Evolutionary conservation across 352 stramenopile species (phyloP).

Genomic region (Phytophthora ohioensis): DNA sequence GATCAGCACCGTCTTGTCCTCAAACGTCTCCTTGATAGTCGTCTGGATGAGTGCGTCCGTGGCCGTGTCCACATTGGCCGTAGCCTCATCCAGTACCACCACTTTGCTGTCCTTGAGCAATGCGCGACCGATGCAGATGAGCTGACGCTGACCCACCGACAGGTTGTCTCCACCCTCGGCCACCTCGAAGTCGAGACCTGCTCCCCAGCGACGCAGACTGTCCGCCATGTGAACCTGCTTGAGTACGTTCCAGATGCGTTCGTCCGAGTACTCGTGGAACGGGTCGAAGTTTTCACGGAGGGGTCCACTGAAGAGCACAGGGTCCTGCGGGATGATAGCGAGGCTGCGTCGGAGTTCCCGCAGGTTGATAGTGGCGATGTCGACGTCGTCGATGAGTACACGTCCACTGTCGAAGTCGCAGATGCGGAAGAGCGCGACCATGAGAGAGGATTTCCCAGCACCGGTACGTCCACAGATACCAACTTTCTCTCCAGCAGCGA

Average conservation of each 20-base stretch:
- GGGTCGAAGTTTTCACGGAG: constrained; percentile 93
- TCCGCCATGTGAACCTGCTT: constrained; percentile 73
- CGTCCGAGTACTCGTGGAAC: constrained; percentile 78
- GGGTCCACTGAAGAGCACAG: constrained; percentile 73
- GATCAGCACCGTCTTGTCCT: constrained; percentile 91
- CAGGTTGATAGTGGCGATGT: constrained; percentile 57
- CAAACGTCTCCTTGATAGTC: constrained; percentile 91
- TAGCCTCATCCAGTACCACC: no score
- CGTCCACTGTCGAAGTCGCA: constrained; percentile 39
- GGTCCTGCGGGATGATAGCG: no score
- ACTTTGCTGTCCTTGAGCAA: no score
- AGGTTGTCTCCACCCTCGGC: no score
- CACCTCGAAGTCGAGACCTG: no score
- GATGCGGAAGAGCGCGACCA: no score
- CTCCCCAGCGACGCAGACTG: neutral
- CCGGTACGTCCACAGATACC: no score
- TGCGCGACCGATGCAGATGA: no score
- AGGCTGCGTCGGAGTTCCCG: constrained; percentile 30
- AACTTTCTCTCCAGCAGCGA: no score
- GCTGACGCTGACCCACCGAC: no score
- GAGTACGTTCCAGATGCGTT: constrained; percentile 69
- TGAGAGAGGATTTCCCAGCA: no score
- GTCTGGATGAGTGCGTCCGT: constrained; percentile 59
- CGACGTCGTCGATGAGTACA: constrained; percentile 88
- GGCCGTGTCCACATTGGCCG: neutral